Evolutionary conservation across 345 rosid species (phyloP).

Genomic region (Eucalyptus leucophloia): DNA sequence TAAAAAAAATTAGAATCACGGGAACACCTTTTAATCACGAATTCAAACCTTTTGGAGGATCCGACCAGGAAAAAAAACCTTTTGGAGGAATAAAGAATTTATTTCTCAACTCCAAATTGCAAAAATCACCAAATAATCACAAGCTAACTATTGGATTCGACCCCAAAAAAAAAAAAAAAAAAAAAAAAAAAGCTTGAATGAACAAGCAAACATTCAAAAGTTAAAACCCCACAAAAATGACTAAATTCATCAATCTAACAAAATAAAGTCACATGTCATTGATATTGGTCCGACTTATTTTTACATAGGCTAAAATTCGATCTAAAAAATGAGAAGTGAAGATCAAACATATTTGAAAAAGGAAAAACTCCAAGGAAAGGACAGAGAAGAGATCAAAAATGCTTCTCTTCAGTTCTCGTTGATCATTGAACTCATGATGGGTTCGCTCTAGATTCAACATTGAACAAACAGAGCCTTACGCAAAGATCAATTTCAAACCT

Average conservation of each 20-base stretch:
- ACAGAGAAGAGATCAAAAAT: neutral
- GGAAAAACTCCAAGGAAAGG: neutral
- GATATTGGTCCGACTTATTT: no score
- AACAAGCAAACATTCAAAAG: neutral
- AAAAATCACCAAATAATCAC: neutral
- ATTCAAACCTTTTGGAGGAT: neutral
- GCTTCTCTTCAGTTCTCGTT: neutral
- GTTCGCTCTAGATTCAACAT: neutral
- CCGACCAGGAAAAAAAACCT: no score
- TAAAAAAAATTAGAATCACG: neutral
- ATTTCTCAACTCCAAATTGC: neutral
- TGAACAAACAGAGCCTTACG: no score
- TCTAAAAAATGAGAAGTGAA: no score
- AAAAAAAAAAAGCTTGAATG: neutral
- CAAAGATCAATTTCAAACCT: neutral
- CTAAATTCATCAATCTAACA: accelerated
- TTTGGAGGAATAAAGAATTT: neutral
- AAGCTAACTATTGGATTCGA: no score
- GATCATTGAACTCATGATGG: neutral
- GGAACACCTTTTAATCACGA: neutral
- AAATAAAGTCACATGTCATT: neutral
- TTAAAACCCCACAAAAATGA: neutral
- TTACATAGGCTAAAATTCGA: neutral
- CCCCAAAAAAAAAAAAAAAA: no score
- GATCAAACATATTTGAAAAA: neutral